These are phyloP conservation scores for Dendrostoma leiphaemia DNA, from an alignment of 2,329 filamentous ascomycete genomes.

Conservation along the genomic window DNA sequence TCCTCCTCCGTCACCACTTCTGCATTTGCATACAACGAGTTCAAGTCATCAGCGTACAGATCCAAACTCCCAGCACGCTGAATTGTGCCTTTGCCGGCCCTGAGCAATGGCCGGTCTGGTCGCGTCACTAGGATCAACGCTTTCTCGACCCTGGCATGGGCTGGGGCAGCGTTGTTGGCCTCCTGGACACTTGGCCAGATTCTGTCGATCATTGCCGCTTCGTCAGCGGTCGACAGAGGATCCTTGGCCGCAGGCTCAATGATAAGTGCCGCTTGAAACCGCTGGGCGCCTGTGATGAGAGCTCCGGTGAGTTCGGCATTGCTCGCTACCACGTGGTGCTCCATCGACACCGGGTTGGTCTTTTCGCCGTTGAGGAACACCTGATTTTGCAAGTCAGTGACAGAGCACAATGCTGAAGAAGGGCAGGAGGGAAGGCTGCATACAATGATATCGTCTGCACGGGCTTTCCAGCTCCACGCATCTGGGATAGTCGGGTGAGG, in stretches of 20 bases:
- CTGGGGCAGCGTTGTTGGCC: not conserved
- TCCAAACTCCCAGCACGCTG: constrained; percentile 36
- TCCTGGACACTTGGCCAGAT: constrained; percentile 8
- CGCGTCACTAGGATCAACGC: not conserved
- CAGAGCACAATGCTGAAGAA: too few relatives aligned
- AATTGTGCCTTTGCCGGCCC: constrained; percentile 44
- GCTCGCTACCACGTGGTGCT: constrained; percentile 16
- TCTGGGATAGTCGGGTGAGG: not conserved
- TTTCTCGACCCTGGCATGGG: not conserved
- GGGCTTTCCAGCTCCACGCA: not conserved
- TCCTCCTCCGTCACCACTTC: too few relatives aligned
- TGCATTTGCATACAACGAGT: not conserved
- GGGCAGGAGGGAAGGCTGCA: too few relatives aligned
- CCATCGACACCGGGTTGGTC: not conserved
- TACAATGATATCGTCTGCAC: constrained; percentile 4
- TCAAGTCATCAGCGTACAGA: not conserved
- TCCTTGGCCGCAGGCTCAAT: constrained; percentile 36
- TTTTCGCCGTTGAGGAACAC: constrained; percentile 5
- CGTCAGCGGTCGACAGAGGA: not conserved
- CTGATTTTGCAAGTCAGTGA: too few relatives aligned
- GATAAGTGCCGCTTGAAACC: not conserved
- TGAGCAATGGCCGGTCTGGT: constrained; percentile 30
- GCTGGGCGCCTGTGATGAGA: not conserved
- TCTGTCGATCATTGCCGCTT: not conserved
- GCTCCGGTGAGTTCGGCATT: constrained; percentile 1